Evolutionary conservation across 2,329 filamentous ascomycete species (phyloP).

Genomic region (Trichoderma sp.): DNA sequence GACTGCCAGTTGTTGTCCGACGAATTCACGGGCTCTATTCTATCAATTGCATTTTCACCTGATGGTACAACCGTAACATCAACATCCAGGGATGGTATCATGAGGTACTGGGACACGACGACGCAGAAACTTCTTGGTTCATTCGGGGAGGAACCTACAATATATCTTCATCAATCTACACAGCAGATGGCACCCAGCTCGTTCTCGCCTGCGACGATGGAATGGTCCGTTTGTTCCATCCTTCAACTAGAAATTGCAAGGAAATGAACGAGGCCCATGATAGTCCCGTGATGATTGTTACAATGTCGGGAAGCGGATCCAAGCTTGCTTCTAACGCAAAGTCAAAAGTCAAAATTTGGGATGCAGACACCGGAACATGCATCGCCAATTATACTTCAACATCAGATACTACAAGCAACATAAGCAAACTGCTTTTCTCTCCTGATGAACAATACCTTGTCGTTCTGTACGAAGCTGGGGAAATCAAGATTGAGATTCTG

Average conservation of each 20-base stretch:
- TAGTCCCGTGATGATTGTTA: neutral
- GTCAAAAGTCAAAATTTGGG: neutral
- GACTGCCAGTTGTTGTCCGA: neutral
- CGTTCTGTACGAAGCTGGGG: neutral
- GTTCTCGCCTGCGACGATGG: neutral
- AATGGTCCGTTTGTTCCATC: neutral
- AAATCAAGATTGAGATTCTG: neutral
- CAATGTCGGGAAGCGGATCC: neutral
- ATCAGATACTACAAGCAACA: too few relatives aligned
- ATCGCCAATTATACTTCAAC: neutral
- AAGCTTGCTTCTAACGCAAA: neutral
- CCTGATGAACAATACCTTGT: neutral
- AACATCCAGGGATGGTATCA: neutral
- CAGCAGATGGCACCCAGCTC: neutral
- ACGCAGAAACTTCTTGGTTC: neutral
- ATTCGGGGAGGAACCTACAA: too few relatives aligned
- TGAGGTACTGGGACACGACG: neutral
- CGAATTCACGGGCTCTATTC: fast-evolving
- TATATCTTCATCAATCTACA: neutral
- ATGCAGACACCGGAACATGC: neutral
- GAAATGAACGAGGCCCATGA: neutral
- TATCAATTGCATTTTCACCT: neutral
- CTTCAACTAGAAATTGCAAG: neutral
- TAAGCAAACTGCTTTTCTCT: neutral
- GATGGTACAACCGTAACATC: neutral